These are phyloP conservation scores for Chaetomiaceae sp. DNA, from an alignment of 2,329 filamentous ascomycete species.

Conservation along the genomic window DNA sequence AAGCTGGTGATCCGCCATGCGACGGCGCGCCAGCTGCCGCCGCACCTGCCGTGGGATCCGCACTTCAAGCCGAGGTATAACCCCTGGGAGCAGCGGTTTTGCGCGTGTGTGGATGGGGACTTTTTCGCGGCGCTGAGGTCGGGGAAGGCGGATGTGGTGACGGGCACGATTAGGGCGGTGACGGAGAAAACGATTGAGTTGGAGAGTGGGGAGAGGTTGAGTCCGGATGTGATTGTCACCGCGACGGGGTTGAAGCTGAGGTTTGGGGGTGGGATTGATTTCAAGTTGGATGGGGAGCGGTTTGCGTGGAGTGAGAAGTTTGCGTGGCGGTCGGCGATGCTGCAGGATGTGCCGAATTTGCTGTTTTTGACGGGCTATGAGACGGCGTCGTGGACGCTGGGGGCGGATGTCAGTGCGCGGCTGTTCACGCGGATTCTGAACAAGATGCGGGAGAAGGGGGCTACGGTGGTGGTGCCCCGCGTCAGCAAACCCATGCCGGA, in stretches of 20 bases:
- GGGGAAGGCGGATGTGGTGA: slow-evolving; percentile 37
- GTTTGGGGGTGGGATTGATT: slow-evolving; percentile 46
- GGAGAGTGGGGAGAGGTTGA: slow-evolving; percentile 37
- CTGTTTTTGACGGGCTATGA: slow-evolving; percentile 52
- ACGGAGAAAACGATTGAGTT: slow-evolving; percentile 40
- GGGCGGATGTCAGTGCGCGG: slow-evolving; percentile 4
- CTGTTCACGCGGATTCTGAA: slow-evolving; percentile 3
- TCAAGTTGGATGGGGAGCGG: slow-evolving; percentile 45
- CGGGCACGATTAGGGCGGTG: slow-evolving; percentile 40
- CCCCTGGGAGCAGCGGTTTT: slow-evolving; percentile 64
- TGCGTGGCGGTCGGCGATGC: slow-evolving; percentile 55
- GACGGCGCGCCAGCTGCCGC: slow-evolving; percentile 43
- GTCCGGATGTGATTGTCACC: slow-evolving; percentile 58
- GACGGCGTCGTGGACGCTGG: slow-evolving; percentile 9
- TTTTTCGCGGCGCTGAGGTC: slow-evolving; percentile 38
- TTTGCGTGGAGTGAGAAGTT: slow-evolving; percentile 40
- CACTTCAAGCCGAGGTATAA: slow-evolving; percentile 51
- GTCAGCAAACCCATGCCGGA: slow-evolving; percentile 3
- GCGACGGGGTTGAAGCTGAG: slow-evolving; percentile 56
- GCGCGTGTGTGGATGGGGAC: slow-evolving; percentile 45
- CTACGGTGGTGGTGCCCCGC: slow-evolving; percentile 2
- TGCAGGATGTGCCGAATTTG: slow-evolving; percentile 57
- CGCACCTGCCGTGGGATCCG: slow-evolving; percentile 41
- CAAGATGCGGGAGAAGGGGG: background rate
- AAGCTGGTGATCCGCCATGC: slow-evolving; percentile 37